These are phyloP conservation scores for Erodium texanum DNA, from an alignment of 441 rosid genomes.

Conservation along the genomic window DNA sequence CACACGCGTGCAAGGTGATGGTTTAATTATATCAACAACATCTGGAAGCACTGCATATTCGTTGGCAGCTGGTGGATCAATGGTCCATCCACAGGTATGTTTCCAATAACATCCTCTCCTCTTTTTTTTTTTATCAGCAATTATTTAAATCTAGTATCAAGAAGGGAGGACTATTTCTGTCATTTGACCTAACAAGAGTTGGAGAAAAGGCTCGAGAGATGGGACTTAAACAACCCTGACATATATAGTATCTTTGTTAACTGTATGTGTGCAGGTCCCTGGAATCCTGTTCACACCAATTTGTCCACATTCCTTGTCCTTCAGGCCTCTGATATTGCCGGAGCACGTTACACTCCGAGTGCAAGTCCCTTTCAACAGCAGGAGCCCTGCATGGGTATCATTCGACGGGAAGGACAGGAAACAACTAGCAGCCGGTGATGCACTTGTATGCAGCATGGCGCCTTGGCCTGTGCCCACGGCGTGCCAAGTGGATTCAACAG, in stretches of 20 bases:
- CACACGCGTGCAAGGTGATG: conserved; percentile 96
- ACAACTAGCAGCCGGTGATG: conserved; percentile 73
- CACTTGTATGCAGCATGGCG: conserved; percentile 93
- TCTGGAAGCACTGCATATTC: conserved; percentile 99
- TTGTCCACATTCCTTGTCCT: conserved; percentile 95
- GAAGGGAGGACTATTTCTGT: too few relatives aligned
- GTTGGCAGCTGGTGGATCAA: conserved; percentile 97
- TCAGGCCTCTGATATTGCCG: conserved; percentile 91
- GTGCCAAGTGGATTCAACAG: conserved; percentile 73
- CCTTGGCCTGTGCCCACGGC: conserved; percentile 99
- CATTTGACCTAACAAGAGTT: too few relatives aligned
- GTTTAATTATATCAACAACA: conserved; percentile 92
- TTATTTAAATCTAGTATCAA: too few relatives aligned
- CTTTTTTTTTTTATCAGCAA: too few relatives aligned
- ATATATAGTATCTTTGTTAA: too few relatives aligned
- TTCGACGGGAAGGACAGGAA: conserved; percentile 93
- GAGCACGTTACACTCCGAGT: conserved; percentile 79
- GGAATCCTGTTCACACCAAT: conserved; percentile 97
- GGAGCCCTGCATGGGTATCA: conserved; percentile 88
- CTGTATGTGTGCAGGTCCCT: conserved; percentile 92
- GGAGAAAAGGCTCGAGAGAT: too few relatives aligned
- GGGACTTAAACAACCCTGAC: too few relatives aligned
- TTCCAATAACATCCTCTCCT: not conserved
- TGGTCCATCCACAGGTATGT: conserved; percentile 96
- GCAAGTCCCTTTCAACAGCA: conserved; percentile 85